A percentile compares a stretch with the other conserved stretches of the same genome.
Conservation (phyloP, 192 early-diverging fungal species). For the Gaertneriomyces semiglobifer region DNA sequence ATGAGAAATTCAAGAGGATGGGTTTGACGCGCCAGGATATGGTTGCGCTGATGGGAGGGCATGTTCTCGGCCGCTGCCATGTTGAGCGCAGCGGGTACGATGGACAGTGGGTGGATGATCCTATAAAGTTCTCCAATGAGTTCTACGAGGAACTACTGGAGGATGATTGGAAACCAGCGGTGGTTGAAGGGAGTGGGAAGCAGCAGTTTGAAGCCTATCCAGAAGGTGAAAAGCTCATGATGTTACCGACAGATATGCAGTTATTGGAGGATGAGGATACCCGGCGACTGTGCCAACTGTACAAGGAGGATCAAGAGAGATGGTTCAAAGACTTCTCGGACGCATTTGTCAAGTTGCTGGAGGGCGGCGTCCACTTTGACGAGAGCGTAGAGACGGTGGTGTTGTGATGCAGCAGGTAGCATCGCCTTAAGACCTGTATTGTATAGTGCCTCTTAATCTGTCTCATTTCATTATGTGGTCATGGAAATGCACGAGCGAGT, state of each 20-base stretch:
- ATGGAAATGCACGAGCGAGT: no score
- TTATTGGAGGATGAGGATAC: constrained; percentile 54
- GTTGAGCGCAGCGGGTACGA: constrained; percentile 65
- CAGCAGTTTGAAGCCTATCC: constrained; percentile 85
- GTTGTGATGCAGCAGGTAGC: no score
- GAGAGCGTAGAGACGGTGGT: background rate
- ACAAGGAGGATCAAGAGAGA: constrained; percentile 77
- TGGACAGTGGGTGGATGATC: constrained; percentile 49
- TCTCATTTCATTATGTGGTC: no score
- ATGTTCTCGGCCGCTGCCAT: constrained; percentile 67
- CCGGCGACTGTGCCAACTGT: constrained; percentile 72
- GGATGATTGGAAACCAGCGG: constrained; percentile 67
- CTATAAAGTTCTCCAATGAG: constrained; percentile 82
- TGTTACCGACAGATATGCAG: constrained; percentile 69
- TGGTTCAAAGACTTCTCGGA: constrained; percentile 90
- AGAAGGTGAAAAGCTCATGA: constrained; percentile 55
- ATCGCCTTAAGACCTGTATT: no score
- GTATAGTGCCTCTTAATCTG: no score
- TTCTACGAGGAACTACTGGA: constrained; percentile 69
- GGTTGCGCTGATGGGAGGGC: constrained; percentile 68
- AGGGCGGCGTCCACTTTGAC: constrained; percentile 69
- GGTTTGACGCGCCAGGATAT: constrained; percentile 75
- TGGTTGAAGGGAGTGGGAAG: constrained; percentile 77
- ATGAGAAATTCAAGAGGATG: constrained; percentile 63
- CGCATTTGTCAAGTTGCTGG: constrained; percentile 80